These are phyloP conservation scores for Orbilia quercus DNA, from an alignment of 2,329 filamentous ascomycete genomes.

Conservation along the genomic window DNA sequence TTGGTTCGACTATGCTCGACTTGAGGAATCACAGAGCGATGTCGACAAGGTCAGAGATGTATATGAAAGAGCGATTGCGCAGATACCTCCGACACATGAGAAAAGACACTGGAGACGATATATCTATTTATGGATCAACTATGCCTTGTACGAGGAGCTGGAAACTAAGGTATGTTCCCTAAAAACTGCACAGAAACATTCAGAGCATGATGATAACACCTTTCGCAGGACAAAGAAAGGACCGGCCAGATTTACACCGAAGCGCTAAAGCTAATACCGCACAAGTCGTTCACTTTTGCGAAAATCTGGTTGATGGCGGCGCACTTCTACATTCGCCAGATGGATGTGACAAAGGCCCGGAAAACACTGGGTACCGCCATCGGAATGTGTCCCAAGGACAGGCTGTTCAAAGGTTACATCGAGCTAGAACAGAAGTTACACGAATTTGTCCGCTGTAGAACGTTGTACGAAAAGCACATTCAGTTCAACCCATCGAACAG, in stretches of 20 bases:
- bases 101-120: conserved; percentile 98
- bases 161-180: conserved; percentile 70
- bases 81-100: conserved; percentile 92
- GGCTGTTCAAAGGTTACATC: conserved; percentile 91
- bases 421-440: conserved; percentile 92
- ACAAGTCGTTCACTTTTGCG: conserved; percentile 96
- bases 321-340: conserved; percentile 90
- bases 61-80: conserved; percentile 94
- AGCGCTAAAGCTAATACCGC: conserved; percentile 86
- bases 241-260: conserved; percentile 91
- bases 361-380: conserved; percentile 91
- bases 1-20: conserved; percentile 93
- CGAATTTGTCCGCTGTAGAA: conserved; percentile 91
- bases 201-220: conserved; percentile 36
- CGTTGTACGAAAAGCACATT: conserved; percentile 91
- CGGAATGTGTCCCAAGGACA: conserved; percentile 95
- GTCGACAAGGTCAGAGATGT: conserved; percentile 86
- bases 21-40: conserved; percentile 88
- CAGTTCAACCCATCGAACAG: conserved; percentile 91
- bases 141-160: conserved; percentile 93
- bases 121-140: conserved; percentile 98
- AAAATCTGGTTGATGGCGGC: conserved; percentile 96
- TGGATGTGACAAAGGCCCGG: conserved; percentile 79
- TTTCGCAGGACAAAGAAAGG: conserved; percentile 72
- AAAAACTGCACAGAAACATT: not conserved